Evolutionary conservation across 768 basidiomycete genomes (phyloP), one percentile per base, ranked within the genome.

Genomic region (Pleurotus cornucopiae): DNA sequence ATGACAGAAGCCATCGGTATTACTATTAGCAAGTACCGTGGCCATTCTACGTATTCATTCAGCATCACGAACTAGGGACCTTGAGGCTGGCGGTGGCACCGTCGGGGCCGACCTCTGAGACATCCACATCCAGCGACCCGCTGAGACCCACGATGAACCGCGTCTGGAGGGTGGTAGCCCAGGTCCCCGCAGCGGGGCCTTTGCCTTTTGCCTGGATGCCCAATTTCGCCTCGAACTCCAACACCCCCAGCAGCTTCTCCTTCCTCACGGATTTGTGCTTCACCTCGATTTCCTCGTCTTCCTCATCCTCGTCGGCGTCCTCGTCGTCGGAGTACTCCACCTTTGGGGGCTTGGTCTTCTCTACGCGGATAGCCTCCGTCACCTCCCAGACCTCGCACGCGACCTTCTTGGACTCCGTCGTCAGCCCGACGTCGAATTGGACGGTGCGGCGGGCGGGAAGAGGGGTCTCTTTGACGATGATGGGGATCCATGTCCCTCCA

Each of bases 321-420:
- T 77, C 79, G 2, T 74, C 76, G 2, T 77, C 79, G 7, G 75
- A 73, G 13, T 71, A 65, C 20, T 80, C 79, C 6, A 70, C 59
- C 59, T 77, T 77, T 4, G 76, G 73, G 2, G 74, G 74, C 49
- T 73, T 74, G 20, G 81, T 71, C 63, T 80, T 84, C 61, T 88
- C 87, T 16, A 86, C 66, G 56, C 81, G 79, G 58, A 90, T 75
- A 2, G 78, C 78, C 63, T 91, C 89, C 52, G 78, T 78, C 14
- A 84, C 83, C 66, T 93, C 89, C 88, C 88, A 90, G 23, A 92
- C 71, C 67, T 93, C 91, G 52, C 86, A 78, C 11, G 79, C 84
- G 43, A 89, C 72, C 61, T 71, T 72, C 63, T 76, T 79, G 53
- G 64, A 72, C 41, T 62, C 69, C 52, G 67, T 75, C 21, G 61